Evolutionary conservation across 352 stramenopile species (phyloP).

Genomic region (Pythium oligandrum): DNA sequence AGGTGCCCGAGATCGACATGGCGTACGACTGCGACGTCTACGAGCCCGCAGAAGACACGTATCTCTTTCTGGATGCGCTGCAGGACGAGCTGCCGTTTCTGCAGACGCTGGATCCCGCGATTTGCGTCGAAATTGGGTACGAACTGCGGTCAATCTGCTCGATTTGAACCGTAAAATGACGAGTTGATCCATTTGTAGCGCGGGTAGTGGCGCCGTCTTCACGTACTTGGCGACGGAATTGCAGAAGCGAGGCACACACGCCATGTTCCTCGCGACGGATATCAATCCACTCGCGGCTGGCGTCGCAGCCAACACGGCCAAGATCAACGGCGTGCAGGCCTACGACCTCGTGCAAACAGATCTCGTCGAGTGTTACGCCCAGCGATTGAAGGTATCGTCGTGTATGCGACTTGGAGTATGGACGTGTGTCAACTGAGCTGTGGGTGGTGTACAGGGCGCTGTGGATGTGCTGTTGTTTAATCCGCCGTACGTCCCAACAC

Average conservation of each 20-base stretch:
- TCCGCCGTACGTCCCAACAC: slow-evolving; percentile 97
- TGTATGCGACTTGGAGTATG: neutral
- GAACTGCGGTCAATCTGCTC: slow-evolving; percentile 4
- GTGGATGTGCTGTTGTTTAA: slow-evolving; percentile 98
- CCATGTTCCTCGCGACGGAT: slow-evolving; percentile 86
- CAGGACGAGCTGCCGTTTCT: slow-evolving; percentile 80
- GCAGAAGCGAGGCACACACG: slow-evolving; percentile 47
- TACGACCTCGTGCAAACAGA: slow-evolving; percentile 87
- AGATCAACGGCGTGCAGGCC: slow-evolving; percentile 66
- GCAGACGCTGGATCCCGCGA: slow-evolving; percentile 36
- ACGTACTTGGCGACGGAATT: slow-evolving; percentile 77
- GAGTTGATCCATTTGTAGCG: slow-evolving; percentile 17
- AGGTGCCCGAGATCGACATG: slow-evolving; percentile 70
- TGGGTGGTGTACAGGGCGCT: slow-evolving; percentile 20
- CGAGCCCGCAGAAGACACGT: slow-evolving; percentile 97
- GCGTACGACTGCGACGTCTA: slow-evolving; percentile 91
- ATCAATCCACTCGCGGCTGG: slow-evolving; percentile 89
- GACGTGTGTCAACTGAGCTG: neutral
- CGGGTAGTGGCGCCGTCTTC: slow-evolving; percentile 60
- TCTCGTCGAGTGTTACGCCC: slow-evolving; percentile 62
- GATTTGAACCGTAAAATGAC: neutral
- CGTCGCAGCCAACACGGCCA: slow-evolving; percentile 80
- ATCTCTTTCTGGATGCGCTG: slow-evolving; percentile 94
- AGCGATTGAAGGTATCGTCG: slow-evolving; percentile 36
- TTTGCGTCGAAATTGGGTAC: slow-evolving; percentile 89